phyloP scores from a whole-genome alignment of 306 rosid genomes.

The Mimosa pudica region DNA sequence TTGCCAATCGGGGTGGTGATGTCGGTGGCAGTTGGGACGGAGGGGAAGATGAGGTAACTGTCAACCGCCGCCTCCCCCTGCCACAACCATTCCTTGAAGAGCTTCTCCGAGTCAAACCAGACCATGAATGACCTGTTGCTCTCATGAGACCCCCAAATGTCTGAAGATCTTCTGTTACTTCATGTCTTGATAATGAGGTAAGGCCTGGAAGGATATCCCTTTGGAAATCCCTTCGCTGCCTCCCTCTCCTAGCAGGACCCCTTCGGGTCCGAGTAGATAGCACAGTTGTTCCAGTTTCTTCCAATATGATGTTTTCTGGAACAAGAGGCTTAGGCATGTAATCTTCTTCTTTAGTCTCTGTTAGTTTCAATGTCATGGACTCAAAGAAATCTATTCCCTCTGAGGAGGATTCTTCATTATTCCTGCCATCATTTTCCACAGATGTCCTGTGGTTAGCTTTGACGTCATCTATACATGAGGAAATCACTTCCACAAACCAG shows the following conservation, averaged over 20 bases:
- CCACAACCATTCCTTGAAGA: constrained; percentile 75
- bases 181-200: constrained; percentile 82
- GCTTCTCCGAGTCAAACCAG: constrained; percentile 79
- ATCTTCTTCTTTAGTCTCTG: constrained; percentile 76
- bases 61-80: constrained; percentile 75
- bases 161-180: constrained; percentile 97
- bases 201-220: constrained; percentile 97
- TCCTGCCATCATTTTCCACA: constrained; percentile 39
- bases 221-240: constrained; percentile 97
- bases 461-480: constrained; percentile 50
- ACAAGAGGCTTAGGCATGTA: constrained; percentile 92
- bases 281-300: constrained; percentile 57
- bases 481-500: constrained; percentile 82
- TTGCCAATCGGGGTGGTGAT: constrained; percentile 36
- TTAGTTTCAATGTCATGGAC: constrained; percentile 67
- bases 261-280: constrained; percentile 63
- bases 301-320: constrained; percentile 67
- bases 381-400: constrained; percentile 76
- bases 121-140: constrained; percentile 87
- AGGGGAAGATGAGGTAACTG: constrained; percentile 55
- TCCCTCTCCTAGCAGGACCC: constrained; percentile 88
- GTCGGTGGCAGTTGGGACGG: constrained; percentile 55
- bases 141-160: constrained; percentile 92
- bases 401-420: constrained; percentile 42
- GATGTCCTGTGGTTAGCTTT: constrained; percentile 42